Evolutionary conservation across 192 early-diverging fungal species (phyloP), one percentile per base, ranked within the genome.

Genomic region (Podila verticillata): DNA sequence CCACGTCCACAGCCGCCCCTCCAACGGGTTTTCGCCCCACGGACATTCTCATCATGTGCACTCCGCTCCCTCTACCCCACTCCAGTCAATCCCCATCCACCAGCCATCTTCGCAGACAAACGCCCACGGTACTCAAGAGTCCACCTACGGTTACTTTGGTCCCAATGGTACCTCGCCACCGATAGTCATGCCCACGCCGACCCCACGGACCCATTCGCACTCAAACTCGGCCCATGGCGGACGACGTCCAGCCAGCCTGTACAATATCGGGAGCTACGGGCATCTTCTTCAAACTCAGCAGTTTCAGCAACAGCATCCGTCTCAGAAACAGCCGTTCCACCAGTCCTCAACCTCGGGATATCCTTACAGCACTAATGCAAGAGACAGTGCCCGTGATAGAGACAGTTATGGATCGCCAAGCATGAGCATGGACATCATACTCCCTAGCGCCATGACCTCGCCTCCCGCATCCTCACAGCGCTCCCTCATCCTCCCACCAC

Each of bases 1-100:
- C 22, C 69, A 17, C 36, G 12, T 19, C 62, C 56, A 57, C n/a
- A 61, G 20, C 28, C 66, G 48, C 28, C 61, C 67, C 17, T 28
- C 67, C 22, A n/a, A n/a, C 10, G 31, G 26, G 32, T 54, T 54
- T n/a, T 48, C 48, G 10, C 15, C 70, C 13, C 35, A 34, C 12
- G n/a, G 34, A 10, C 75, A 71, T 32, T 48, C 75, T 0, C 30
- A 68, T 34, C 70, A 64, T 15, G 70, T 64, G 56, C 69, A 83
- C 71, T 68, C 75, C 20, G 72, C 82, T 31, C 73, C 70, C 30
- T 47, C 73, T 7, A 83, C 73, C 10, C 82, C 66, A n/a, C 58
- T 65, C 13, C 75, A 73, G n/a, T 3, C 65, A 19, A 35, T 69
- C 17, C 67, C 61, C 15, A 63, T 56, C 20, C 65, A 70, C 49